A percentile compares a stretch with the other conserved stretches of the same genome.
Evolutionary conservation across 805 yeast genomes (phyloP).

Genomic region (Wickerhamiella occidentalis): DNA sequence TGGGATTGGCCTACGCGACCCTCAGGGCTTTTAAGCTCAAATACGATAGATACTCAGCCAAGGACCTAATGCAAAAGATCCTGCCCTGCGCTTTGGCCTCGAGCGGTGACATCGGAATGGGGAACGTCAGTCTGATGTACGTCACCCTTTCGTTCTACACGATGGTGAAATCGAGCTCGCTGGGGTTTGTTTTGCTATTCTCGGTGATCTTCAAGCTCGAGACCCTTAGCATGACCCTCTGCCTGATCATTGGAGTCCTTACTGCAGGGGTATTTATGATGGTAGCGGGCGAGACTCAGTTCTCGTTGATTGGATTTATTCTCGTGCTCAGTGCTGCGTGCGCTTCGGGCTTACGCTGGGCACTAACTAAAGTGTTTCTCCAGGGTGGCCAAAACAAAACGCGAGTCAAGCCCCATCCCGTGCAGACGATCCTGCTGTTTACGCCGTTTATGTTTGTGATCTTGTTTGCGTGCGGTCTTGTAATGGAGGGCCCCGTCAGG

Average conservation of each 20-base stretch:
- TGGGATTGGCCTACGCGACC: slow-evolving; percentile 39
- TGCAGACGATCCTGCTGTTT: slow-evolving; percentile 68
- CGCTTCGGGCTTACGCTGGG: slow-evolving; percentile 90
- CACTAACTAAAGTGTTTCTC: slow-evolving; percentile 74
- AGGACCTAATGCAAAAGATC: slow-evolving; percentile 37
- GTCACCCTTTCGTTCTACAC: slow-evolving; percentile 80
- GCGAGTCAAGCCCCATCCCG: slow-evolving; percentile 41
- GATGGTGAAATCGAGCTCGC: slow-evolving; percentile 79
- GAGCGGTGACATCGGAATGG: slow-evolving; percentile 88
- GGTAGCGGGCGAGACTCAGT: slow-evolving; percentile 42
- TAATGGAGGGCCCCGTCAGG: slow-evolving; percentile 53
- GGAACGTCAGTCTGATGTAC: slow-evolving; percentile 69
- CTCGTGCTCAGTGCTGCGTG: slow-evolving; percentile 68
- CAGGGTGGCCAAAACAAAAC: slow-evolving; percentile 33
- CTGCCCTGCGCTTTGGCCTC: slow-evolving; percentile 79
- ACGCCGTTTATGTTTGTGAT: slow-evolving; percentile 72
- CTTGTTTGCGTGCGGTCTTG: slow-evolving; percentile 48
- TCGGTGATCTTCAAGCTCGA: slow-evolving; percentile 76
- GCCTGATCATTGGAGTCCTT: slow-evolving; percentile 65
- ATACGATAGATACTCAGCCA: slow-evolving; percentile 22
- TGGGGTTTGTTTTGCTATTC: slow-evolving; percentile 80
- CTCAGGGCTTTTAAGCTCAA: slow-evolving; percentile 28
- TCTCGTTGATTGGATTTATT: slow-evolving; percentile 45
- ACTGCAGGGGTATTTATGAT: slow-evolving; percentile 75
- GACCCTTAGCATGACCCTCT: slow-evolving; percentile 51